Conservation (phyloP, 1,284 basidiomycete species). For the Dichomitus squalens region DNA sequence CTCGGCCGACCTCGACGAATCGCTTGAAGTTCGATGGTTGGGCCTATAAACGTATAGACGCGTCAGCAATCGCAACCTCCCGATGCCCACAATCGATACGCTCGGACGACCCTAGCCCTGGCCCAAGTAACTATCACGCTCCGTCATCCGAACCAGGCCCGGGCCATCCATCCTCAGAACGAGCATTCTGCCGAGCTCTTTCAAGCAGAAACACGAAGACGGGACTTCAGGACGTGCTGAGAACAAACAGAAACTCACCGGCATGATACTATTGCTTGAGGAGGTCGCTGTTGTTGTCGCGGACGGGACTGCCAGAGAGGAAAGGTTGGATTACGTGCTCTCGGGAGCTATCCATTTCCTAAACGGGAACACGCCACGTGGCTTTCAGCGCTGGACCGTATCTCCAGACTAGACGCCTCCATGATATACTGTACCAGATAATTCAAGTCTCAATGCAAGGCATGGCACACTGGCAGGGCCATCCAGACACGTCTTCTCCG, state of each 20-base stretch:
- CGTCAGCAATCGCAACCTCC: slow-evolving; percentile 11
- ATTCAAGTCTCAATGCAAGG: no score
- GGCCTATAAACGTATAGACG: slow-evolving; percentile 23
- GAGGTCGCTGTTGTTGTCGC: slow-evolving; percentile 29
- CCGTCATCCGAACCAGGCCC: slow-evolving; percentile 34
- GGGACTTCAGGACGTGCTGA: slow-evolving; percentile 1
- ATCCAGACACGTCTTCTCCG: no score
- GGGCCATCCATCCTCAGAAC: slow-evolving; percentile 29
- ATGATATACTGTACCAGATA: no score
- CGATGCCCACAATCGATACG: not conserved
- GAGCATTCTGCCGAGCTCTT: slow-evolving; percentile 14
- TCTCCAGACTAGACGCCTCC: no score
- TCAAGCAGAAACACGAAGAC: not conserved
- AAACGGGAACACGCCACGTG: no score
- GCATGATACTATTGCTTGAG: slow-evolving; percentile 32
- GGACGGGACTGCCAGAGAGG: slow-evolving; percentile 17
- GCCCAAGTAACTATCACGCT: no score
- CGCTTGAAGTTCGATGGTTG: slow-evolving; percentile 91
- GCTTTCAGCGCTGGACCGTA: no score
- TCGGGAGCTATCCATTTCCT: no score
- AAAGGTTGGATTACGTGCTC: slow-evolving; percentile 23
- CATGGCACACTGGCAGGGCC: no score
- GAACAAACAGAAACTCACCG: slow-evolving; percentile 28
- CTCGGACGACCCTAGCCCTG: not conserved
- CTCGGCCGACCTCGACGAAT: slow-evolving; percentile 97